Conservation (phyloP, 352 stramenopile genomes). For the Globisporangium perplexum region DNA sequence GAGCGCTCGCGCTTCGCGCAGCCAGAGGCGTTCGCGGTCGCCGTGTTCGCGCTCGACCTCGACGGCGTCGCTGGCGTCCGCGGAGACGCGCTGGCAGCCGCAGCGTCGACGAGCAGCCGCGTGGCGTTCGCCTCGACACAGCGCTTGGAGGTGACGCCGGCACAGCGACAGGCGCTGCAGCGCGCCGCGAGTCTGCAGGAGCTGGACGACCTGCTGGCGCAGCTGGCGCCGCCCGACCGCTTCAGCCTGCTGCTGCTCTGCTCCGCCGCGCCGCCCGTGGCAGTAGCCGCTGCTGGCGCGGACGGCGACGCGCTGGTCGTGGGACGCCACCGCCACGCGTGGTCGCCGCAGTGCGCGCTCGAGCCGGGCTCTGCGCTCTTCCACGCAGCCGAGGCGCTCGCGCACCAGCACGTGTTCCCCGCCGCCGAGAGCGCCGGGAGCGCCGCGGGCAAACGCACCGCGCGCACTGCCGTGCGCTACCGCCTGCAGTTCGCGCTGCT, state of each 20-base stretch:
- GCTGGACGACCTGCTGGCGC: slow-evolving; percentile 26
- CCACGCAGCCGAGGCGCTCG: slow-evolving; percentile 28
- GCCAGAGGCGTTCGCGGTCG: slow-evolving; percentile 12
- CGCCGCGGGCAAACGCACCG: slow-evolving; percentile 16
- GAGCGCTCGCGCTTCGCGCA: slow-evolving; percentile 22
- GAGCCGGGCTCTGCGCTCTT: slow-evolving; percentile 20
- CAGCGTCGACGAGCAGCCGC: background rate
- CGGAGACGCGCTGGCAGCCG: background rate
- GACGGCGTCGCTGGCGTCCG: background rate
- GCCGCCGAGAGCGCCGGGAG: background rate
- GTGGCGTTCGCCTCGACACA: slow-evolving; percentile 1
- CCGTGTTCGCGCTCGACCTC: slow-evolving; percentile 10
- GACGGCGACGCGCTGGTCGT: slow-evolving; percentile 24
- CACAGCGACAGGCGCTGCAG: slow-evolving; percentile 1
- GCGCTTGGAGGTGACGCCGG: background rate
- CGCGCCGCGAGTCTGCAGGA: slow-evolving; percentile 11
- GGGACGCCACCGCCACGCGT: slow-evolving; percentile 67
- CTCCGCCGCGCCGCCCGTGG: background rate
- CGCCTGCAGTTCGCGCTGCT: slow-evolving; percentile 65
- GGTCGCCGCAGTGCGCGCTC: slow-evolving; percentile 29
- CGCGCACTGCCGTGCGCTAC: slow-evolving; percentile 50
- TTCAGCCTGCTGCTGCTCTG: slow-evolving; percentile 48
- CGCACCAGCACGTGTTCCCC: slow-evolving; percentile 36
- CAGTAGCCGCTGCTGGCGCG: background rate
- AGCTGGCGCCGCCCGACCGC: slow-evolving; percentile 4